Conservation (phyloP, 352 stramenopile genomes). For the Pythium phragmiticola region DNA sequence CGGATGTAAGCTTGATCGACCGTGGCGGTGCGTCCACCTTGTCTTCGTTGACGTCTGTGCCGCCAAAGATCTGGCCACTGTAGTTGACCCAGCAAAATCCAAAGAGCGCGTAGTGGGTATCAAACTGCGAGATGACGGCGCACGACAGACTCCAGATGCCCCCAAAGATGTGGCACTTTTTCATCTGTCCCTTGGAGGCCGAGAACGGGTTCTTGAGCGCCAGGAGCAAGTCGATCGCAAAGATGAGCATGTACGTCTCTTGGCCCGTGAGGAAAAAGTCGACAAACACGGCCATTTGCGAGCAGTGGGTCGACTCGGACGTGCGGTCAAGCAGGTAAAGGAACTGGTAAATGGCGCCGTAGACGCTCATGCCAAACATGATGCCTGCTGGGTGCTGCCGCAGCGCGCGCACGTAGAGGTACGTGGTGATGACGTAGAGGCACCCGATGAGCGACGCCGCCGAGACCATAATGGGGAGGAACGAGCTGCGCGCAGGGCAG, state of each 20-base stretch:
- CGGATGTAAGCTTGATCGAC: conserved; percentile 39
- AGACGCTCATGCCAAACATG: conserved; percentile 87
- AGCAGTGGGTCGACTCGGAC: conserved; percentile 46
- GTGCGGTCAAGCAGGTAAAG: conserved; percentile 63
- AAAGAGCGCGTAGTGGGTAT: conserved; percentile 76
- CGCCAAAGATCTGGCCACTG: conserved; percentile 39
- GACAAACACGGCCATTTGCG: conserved; percentile 61
- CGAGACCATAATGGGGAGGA: conserved; percentile 66
- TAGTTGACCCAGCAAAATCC: conserved; percentile 78
- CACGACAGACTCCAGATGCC: conserved; percentile 70
- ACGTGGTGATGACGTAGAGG: conserved; percentile 77
- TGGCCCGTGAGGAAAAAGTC: conserved; percentile 84
- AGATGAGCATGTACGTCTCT: conserved; percentile 89
- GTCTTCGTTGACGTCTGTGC: conserved; percentile 27
- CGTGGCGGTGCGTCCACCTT: conserved; percentile 13
- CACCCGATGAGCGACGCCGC: conserved; percentile 67
- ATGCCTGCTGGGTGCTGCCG: conserved; percentile 80
- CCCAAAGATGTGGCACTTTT: conserved; percentile 73
- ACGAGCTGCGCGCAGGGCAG: conserved; percentile 43
- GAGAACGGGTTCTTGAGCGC: conserved; percentile 87
- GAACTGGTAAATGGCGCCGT: conserved; percentile 81
- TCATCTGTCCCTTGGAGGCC: conserved; percentile 77
- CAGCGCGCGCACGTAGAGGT: conserved; percentile 60
- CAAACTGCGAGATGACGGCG: conserved; percentile 70
- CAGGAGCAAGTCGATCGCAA: conserved; percentile 81